Evolutionary conservation across 2,329 filamentous ascomycete species (phyloP).

Genomic region (Colletotrichum kahawae): DNA sequence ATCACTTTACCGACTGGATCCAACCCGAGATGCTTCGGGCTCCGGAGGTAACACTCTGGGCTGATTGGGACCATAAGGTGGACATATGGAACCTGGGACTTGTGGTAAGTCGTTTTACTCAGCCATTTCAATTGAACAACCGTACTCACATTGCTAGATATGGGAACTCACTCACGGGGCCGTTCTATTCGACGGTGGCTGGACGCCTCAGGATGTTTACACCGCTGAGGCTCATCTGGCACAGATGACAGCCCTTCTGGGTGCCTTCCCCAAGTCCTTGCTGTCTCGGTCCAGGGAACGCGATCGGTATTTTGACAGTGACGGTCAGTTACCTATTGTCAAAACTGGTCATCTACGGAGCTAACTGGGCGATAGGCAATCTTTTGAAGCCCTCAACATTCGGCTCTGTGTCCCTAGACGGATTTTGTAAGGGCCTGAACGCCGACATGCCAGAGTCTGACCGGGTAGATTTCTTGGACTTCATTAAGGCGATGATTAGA

Average conservation of each 20-base stretch:
- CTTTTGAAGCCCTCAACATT: background rate
- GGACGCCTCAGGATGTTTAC: background rate
- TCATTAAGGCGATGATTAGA: background rate
- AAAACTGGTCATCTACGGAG: fast-evolving
- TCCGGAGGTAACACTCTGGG: background rate
- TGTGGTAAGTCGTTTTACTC: background rate
- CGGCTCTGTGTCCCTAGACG: background rate
- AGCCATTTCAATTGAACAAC: fast-evolving
- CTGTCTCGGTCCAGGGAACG: background rate
- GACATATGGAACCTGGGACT: background rate
- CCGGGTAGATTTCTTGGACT: background rate
- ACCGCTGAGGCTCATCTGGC: background rate
- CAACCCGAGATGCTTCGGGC: background rate
- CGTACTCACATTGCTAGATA: background rate
- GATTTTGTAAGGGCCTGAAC: background rate
- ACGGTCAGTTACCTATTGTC: background rate
- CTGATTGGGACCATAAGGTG: background rate
- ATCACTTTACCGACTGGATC: background rate
- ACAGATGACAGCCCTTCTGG: background rate
- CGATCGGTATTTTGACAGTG: background rate
- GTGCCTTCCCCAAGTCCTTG: background rate
- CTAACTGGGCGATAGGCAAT: background rate
- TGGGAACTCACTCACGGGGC: background rate
- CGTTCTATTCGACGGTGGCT: background rate
- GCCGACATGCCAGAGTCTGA: background rate